phyloP scores from a whole-genome alignment of 2,329 filamentous ascomycete species.

The Dactylellina leptospora region DNA sequence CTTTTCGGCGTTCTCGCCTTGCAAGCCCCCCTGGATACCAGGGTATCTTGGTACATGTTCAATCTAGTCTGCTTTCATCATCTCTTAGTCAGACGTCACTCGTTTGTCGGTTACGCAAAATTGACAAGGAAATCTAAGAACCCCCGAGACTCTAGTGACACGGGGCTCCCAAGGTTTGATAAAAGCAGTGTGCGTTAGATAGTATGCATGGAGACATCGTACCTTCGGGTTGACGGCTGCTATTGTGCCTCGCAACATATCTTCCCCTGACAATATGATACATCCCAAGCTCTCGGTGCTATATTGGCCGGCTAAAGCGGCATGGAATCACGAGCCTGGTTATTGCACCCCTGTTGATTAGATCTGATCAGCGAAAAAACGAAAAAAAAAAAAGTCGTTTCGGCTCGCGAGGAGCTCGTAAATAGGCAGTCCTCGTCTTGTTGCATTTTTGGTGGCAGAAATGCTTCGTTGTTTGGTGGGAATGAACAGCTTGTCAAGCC shows the following conservation, averaged over 20 bases:
- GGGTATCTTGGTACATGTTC: not conserved
- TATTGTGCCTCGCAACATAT: conserved; percentile 20
- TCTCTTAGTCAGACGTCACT: conserved; percentile 28
- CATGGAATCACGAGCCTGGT: conserved; percentile 23
- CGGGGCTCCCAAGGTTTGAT: not conserved
- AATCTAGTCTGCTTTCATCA: conserved; percentile 22
- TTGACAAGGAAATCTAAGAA: not conserved
- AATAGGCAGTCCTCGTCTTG: not conserved
- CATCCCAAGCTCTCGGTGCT: conserved; percentile 26
- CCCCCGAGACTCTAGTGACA: not conserved
- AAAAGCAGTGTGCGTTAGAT: not conserved
- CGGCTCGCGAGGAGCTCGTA: not conserved
- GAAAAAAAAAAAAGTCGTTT: conserved; percentile 1
- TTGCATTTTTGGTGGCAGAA: no score
- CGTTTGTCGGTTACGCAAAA: conserved; percentile 22
- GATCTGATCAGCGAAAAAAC: conserved; percentile 4
- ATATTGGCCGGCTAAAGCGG: conserved; percentile 39
- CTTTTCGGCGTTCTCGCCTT: not conserved
- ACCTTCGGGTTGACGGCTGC: not conserved
- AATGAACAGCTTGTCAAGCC: no score
- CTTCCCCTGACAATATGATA: conserved; percentile 5
- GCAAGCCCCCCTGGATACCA: not conserved
- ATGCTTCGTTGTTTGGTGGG: no score
- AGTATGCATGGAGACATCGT: not conserved
- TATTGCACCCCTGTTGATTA: not conserved